Conservation (phyloP, 139 green algal genomes). For the Eudorina sp. region DNA sequence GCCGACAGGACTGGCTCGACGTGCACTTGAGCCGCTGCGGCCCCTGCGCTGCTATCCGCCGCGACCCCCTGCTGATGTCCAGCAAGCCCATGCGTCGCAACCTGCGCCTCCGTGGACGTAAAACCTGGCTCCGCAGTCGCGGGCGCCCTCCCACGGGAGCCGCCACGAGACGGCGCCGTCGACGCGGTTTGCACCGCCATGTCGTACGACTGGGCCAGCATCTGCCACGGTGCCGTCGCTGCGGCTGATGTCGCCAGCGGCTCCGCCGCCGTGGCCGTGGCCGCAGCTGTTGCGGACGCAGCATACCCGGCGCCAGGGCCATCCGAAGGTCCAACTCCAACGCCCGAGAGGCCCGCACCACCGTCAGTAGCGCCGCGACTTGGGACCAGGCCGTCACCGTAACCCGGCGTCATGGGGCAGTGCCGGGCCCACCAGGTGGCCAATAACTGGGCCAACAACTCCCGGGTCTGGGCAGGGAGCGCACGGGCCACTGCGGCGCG, state of each 20-base stretch:
- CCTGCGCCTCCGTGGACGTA: no score
- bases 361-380: no score
- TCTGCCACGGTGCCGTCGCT: not conserved
- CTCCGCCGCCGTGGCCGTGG: no score
- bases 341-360: no score
- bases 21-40: no score
- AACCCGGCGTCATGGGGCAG: not conserved
- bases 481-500: not conserved
- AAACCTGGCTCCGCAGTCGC: no score
- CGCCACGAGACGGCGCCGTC: not conserved
- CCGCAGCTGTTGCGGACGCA: not conserved
- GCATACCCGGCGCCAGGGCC: not conserved
- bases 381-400: not conserved
- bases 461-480: not conserved
- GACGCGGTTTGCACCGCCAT: not conserved
- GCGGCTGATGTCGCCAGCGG: not conserved
- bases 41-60: no score
- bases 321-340: no score
- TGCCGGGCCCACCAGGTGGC: slow-evolving; percentile 13
- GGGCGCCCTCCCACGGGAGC: no score
- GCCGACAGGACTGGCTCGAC: no score
- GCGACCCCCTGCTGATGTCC: no score
- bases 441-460: not conserved
- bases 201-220: not conserved
- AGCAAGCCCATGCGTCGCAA: no score